Evolutionary conservation across 805 yeast species (phyloP).

Genomic region (Nakazawaea anatomiae): DNA sequence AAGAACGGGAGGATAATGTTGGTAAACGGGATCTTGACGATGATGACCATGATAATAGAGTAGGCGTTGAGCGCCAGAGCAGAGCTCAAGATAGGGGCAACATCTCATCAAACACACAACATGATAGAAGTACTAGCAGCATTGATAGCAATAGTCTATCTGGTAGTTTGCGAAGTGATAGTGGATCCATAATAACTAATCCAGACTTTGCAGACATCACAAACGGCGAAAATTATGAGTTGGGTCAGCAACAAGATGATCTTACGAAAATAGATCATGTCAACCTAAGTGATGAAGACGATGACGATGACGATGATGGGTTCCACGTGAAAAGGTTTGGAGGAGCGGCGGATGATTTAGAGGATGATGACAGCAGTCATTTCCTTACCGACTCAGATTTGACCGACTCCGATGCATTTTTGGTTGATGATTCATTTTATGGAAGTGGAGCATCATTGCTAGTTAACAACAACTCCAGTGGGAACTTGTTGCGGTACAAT

Average conservation of each 20-base stretch:
- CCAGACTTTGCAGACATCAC: constrained; percentile 22
- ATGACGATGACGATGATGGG: constrained; percentile 15
- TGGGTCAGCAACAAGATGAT: not conserved
- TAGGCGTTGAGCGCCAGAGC: not conserved
- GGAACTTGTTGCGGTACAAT: not conserved
- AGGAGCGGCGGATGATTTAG: constrained; percentile 23
- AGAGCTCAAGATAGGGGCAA: not conserved
- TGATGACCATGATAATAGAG: constrained; percentile 12
- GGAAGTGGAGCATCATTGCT: constrained; percentile 2
- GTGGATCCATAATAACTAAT: constrained; percentile 14
- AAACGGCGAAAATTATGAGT: constrained; percentile 2
- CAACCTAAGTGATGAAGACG: constrained; percentile 11
- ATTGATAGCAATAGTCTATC: not conserved
- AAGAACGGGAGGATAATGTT: constrained; percentile 1
- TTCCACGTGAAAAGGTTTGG: constrained; percentile 13
- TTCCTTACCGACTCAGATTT: constrained; percentile 33
- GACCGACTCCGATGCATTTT: constrained; percentile 35
- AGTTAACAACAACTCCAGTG: not conserved
- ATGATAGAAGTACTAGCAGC: constrained; percentile 5
- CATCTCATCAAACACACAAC: constrained; percentile 5
- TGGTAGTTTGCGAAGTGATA: not conserved
- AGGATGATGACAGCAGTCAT: constrained; percentile 23
- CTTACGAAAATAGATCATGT: constrained; percentile 11
- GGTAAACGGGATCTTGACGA: constrained; percentile 13
- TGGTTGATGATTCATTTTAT: constrained; percentile 23